A percentile compares a stretch with the other conserved stretches of the same genome.
phyloP scores from a whole-genome alignment of 176 grass and related monocot species.

The Neostapfia colusana region DNA sequence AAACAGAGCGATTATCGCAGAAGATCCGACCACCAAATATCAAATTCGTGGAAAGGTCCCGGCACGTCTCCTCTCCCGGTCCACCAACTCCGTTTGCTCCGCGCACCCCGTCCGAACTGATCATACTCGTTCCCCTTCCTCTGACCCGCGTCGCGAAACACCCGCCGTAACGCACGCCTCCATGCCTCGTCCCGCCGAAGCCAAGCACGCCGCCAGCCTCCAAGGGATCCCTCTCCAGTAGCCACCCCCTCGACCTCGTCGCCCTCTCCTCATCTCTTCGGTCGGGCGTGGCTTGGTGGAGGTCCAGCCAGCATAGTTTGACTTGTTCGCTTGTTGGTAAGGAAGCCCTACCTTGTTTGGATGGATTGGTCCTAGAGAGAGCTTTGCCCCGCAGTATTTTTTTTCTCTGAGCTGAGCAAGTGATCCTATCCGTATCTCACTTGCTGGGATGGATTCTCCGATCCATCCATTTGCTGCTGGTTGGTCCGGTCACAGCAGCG shows the following conservation, averaged over 20 bases:
- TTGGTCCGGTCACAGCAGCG: neutral
- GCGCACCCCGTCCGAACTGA: neutral
- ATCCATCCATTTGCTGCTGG: neutral
- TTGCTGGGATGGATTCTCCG: neutral
- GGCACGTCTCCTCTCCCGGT: neutral
- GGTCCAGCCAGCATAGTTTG: neutral
- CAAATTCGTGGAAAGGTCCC: neutral
- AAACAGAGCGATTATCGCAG: neutral
- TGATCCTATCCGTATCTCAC: neutral
- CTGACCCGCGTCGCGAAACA: conserved; percentile 3
- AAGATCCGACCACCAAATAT: neutral
- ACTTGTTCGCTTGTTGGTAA: conserved; percentile 19
- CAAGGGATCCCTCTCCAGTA: neutral
- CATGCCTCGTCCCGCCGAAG: conserved; percentile 9
- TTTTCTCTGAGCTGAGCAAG: neutral
- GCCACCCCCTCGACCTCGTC: neutral
- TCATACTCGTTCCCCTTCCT: neutral
- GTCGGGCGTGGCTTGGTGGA: neutral
- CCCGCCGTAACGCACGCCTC: conserved; percentile 15
- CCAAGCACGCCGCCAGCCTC: neutral
- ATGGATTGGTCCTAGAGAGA: neutral
- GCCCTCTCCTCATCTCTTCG: neutral
- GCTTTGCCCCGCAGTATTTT: neutral
- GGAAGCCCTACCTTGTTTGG: neutral
- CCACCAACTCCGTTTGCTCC: neutral